Base-by-base conservation (phyloP, 495 filamentous ascomycete species). In the Symbiotaphrina buchneri region DNA sequence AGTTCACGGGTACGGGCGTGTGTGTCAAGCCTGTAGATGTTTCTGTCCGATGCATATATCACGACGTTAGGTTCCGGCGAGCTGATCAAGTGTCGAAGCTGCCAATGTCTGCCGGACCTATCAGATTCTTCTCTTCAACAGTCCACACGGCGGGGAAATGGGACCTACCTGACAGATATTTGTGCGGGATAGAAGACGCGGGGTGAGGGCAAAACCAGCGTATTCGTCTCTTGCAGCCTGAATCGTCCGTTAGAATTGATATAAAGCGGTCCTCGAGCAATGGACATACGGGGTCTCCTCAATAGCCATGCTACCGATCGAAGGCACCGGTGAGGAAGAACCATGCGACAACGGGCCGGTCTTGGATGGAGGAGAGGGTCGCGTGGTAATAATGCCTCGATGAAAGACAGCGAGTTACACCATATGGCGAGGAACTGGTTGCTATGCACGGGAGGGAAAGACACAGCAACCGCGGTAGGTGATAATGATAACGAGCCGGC, bases 1-100 rank as follows among this genome's bases (percentile, higher is more conserved):
- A 72, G 68, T 39, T 77, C 74, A 41, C 71, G 65, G 43, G 74
- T 79, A 40, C 63, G 63, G 1, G 75, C 71, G 28, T 61, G 60
- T 4, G 76, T 66, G 36, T 87, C 65, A 14, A 90, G 61, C 4
- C 61, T 62, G 48, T 72, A 80, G 24, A 97, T 59, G 28, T 83
- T 65, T 39, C 63, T 49, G 30, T 74, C 70, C 43, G 63, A 66
- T 30, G 81, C 79, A 41, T 85, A 87, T 56, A 83, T 91, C 40
- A 97, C 63, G 39, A 68, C 48, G 51, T 81, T 67, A 15, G 68
- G 63, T 35, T 71, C 64, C 32, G 78, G 72, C 18, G 70, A 74
- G 48, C 76, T 85, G 44, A 95, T 74, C 39, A 91, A 70, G 41
- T 90, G 82, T 30, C 83, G 78, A 28, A 97, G 65, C 52, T 97